Base-by-base conservation (phyloP, 2,329 filamentous ascomycete genomes). In the Botrytis byssoidea region DNA sequence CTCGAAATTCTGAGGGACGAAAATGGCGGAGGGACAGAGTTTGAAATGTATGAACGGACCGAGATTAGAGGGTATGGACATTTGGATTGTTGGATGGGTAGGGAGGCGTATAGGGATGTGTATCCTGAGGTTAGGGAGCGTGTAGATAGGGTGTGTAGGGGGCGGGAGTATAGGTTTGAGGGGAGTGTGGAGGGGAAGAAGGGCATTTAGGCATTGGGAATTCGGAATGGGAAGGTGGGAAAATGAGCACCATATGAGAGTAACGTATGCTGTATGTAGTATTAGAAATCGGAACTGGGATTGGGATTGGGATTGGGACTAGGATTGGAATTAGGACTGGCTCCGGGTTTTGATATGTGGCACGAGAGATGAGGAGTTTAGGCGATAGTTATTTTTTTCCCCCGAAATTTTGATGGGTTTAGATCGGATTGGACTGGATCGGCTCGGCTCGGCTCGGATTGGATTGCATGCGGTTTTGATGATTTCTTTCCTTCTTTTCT, bases 71-170 rank as follows among this genome's bases (percentile, higher is more conserved):
- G 86, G 22, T 90, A 90, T 78, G 88, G 88, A 4, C 88, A 90
- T 79, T 80, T 90, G 57, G 88, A 90, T 82, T 86, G 86, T 78
- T 90, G 87, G 87, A 90, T 90, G 86, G 88, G 88, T 6, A 83
- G 86, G 61, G 85, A 87, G 72, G 87, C 88, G 4, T 88, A 86
- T 83, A 85, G 83, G 79, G 89, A 90, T 78, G 86, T 91, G 42
- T 90, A 86, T 77, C 88, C 88, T 0, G 83, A 87, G 69, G 83
- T 90, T 14, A 79, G 85, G 44, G 84, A 86, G 77, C 86, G 89
- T 80, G 83, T 89, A 1, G 87, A 89, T 76, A 83, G 86, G 16
- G 86, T 89, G 48, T 75, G 73, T 69, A 77, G 80, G 40, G 78
- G 77, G 1, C 74, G 77, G 55, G 75, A 63, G 16, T 81, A 79